Evolutionary conservation across 176 grass and related monocot species (phyloP).

Genomic region (Miscanthus lutarioriparius): DNA sequence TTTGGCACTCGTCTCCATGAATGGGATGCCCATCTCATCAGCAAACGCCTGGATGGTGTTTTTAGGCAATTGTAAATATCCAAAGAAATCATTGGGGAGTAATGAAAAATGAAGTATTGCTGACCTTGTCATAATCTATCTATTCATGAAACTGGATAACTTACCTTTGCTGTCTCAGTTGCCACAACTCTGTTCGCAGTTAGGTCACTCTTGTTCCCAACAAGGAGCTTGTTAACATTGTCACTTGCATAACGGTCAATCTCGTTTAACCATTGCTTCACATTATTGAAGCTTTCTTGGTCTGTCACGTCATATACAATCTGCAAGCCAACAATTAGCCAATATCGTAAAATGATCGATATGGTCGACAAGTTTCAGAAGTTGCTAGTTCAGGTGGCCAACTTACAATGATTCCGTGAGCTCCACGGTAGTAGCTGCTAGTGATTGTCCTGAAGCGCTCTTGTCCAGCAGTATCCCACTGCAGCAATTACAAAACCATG

Average conservation of each 20-base stretch:
- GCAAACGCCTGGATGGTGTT: slow-evolving; percentile 54
- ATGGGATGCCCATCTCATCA: slow-evolving; percentile 77
- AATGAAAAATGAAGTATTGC: neutral
- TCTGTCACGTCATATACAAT: slow-evolving; percentile 84
- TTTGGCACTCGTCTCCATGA: slow-evolving; percentile 81
- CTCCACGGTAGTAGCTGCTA: slow-evolving; percentile 91
- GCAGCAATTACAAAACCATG: neutral
- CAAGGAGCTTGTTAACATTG: slow-evolving; percentile 84
- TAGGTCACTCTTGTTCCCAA: slow-evolving; percentile 81
- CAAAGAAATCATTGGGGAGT: neutral
- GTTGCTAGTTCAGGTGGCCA: neutral
- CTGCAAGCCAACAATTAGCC: slow-evolving; percentile 23
- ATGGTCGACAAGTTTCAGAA: neutral
- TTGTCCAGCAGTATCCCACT: slow-evolving; percentile 97
- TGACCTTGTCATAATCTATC: neutral
- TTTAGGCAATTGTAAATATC: neutral
- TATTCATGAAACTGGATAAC: neutral
- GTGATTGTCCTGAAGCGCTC: slow-evolving; percentile 93
- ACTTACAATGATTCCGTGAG: slow-evolving; percentile 90
- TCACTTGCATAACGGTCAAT: slow-evolving; percentile 88
- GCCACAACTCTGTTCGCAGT: slow-evolving; percentile 77
- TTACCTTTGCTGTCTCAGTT: slow-evolving; percentile 73
- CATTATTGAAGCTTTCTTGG: slow-evolving; percentile 91
- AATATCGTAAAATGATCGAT: neutral
- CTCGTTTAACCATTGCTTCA: slow-evolving; percentile 85